Evolutionary conservation across 1,284 basidiomycete species (phyloP).

Genomic region (Ceratobasidium sp.): DNA sequence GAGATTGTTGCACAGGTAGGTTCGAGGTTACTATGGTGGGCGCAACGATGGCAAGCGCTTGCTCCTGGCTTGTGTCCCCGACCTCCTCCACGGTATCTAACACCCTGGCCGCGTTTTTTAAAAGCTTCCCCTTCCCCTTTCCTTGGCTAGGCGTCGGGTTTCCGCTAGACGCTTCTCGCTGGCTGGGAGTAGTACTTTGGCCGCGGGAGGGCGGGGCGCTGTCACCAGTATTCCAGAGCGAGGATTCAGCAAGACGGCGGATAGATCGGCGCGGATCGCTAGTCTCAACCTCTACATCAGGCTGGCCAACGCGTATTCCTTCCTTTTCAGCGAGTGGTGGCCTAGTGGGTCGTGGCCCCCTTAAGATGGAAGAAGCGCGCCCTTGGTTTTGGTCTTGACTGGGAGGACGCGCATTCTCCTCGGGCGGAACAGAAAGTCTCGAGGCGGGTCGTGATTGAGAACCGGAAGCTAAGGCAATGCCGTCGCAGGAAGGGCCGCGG

Average conservation of each 20-base stretch:
- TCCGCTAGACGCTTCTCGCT: background rate
- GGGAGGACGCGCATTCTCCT: constrained; percentile 2
- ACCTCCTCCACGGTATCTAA: constrained; percentile 35
- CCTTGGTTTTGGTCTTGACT: constrained; percentile 34
- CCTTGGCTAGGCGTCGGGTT: constrained; percentile 19
- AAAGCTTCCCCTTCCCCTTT: constrained; percentile 31
- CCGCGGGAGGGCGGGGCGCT: constrained; percentile 7
- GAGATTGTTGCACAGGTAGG: background rate
- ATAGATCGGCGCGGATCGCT: constrained; percentile 29
- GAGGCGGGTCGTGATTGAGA: constrained; percentile 19
- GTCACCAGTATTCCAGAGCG: background rate
- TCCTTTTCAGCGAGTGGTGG: constrained; percentile 40
- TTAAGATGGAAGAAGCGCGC: constrained; percentile 25
- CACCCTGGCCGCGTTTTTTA: background rate
- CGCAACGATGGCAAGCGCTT: background rate
- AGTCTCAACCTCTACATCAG: constrained; percentile 32
- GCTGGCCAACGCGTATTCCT: constrained; percentile 15
- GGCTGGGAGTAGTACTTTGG: constrained; percentile 16
- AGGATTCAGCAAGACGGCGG: constrained; percentile 26
- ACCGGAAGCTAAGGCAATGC: background rate
- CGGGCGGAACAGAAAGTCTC: constrained; percentile 30
- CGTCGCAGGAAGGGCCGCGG: constrained; percentile 9
- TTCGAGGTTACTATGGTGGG: background rate
- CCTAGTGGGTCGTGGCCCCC: constrained; percentile 8
- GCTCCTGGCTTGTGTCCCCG: background rate